Conservation (phyloP, 345 rosid species). For the Pseudoturritis turrita region DNA sequence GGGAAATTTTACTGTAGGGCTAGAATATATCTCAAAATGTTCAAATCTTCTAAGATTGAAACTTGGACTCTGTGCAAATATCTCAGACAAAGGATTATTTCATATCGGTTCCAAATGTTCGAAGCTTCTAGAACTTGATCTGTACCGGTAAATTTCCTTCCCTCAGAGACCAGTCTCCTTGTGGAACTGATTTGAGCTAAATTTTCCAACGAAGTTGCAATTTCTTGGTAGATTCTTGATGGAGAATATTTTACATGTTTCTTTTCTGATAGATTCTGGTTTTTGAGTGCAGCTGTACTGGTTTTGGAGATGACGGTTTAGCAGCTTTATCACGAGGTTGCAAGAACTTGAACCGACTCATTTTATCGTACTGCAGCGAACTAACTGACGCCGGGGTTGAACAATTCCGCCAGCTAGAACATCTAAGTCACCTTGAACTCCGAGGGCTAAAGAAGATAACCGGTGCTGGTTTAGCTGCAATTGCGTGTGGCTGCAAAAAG, state of each 20-base stretch:
- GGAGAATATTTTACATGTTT: background rate
- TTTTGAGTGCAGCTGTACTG: conserved; percentile 45
- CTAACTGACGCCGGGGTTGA: conserved; percentile 63
- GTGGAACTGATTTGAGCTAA: background rate
- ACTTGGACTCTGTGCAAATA: conserved; percentile 65
- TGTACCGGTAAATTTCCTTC: conserved; percentile 57
- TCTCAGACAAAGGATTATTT: conserved; percentile 68
- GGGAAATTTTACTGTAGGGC: conserved; percentile 48
- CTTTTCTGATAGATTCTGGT: background rate
- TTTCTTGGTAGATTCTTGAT: background rate
- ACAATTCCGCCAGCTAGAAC: conserved; percentile 46
- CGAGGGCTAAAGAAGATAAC: conserved; percentile 60
- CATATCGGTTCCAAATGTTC: conserved; percentile 60
- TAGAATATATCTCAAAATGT: conserved; percentile 70
- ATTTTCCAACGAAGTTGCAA: background rate
- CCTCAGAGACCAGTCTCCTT: background rate
- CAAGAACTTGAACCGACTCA: conserved; percentile 69
- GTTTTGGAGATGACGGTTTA: conserved; percentile 72
- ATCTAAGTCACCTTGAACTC: conserved; percentile 64
- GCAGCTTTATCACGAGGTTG: conserved; percentile 70
- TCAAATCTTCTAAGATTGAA: conserved; percentile 55
- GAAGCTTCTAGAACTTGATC: conserved; percentile 68
- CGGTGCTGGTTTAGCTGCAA: conserved; percentile 52
- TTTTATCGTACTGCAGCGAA: conserved; percentile 68
- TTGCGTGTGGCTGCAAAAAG: conserved; percentile 59